A percentile compares a stretch with the other conserved stretches of the same genome.
Evolutionary conservation across 129 eudicot species (phyloP).

Genomic region (Silybum marianum): DNA sequence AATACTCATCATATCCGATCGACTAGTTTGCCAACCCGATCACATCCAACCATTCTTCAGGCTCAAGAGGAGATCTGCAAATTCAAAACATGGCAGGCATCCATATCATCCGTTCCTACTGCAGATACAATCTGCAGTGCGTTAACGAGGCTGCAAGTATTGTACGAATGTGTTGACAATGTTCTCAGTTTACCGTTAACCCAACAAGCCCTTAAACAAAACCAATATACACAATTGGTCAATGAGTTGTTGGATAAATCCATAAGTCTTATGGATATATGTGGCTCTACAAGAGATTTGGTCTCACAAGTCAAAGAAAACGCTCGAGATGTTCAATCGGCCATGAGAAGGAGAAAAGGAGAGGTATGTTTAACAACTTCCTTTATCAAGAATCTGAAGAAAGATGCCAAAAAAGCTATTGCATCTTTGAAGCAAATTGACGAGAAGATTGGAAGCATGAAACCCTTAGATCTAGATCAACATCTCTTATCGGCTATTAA

Average conservation of each 20-base stretch:
- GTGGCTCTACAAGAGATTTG: conserved; percentile 43
- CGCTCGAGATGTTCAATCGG: conserved; percentile 40
- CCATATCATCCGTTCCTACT: conserved; percentile 37
- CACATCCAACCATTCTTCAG: conserved; percentile 43
- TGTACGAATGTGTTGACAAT: conserved; percentile 50
- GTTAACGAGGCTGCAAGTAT: conserved; percentile 39
- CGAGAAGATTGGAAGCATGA: conserved; percentile 25
- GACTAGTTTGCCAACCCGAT: conserved; percentile 53
- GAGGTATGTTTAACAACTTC: conserved; percentile 35
- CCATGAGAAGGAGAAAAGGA: conserved; percentile 40
- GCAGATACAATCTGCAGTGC: conserved; percentile 46
- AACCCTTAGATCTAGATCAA: conserved; percentile 34
- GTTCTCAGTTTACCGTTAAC: conserved; percentile 48
- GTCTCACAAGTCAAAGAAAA: conserved; percentile 42
- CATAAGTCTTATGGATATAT: conserved; percentile 45
- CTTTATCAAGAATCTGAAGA: conserved; percentile 46
- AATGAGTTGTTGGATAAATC: conserved; percentile 49
- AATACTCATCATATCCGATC: conserved; percentile 40
- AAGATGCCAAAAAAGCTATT: conserved; percentile 40
- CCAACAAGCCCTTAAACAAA: conserved; percentile 42
- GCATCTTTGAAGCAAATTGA: conserved; percentile 47
- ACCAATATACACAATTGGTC: conserved; percentile 38
- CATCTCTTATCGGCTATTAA: conserved; percentile 45
- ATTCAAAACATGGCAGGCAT: conserved; percentile 41
- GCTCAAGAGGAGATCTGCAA: conserved; percentile 48